A percentile compares a stretch with the other conserved stretches of the same genome.
Conservation (phyloP, 257 asterid genomes). For the Jacaranda copaia region DNA sequence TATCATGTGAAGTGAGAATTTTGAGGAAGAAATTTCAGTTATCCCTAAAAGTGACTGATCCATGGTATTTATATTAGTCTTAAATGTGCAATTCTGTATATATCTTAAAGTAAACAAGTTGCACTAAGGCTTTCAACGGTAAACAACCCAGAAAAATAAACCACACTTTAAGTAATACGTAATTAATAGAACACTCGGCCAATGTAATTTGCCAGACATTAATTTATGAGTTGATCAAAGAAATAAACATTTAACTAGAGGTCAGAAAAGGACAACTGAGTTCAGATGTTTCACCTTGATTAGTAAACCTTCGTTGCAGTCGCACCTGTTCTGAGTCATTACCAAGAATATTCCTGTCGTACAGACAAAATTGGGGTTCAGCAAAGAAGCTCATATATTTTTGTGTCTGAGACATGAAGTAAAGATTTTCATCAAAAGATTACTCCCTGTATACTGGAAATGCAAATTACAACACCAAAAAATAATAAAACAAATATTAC, state of each 20-base stretch:
- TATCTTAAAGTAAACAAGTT: neutral
- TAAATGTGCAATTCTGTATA: neutral
- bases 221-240: conserved; percentile 19
- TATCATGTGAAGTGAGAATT: neutral
- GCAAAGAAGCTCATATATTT: conserved; percentile 21
- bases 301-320: conserved; percentile 61
- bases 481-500: neutral
- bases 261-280: conserved; percentile 32
- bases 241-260: neutral
- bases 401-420: neutral
- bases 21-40: conserved; percentile 2
- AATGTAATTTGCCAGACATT: neutral
- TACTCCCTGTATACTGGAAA: neutral
- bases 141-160: neutral
- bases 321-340: conserved; percentile 62
- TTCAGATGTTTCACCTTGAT: conserved; percentile 59
- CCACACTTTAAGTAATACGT: conserved; percentile 12
- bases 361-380: conserved; percentile 31
- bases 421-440: conserved; percentile 11
- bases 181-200: conserved; percentile 7
- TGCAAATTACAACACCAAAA: neutral
- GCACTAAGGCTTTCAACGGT: neutral
- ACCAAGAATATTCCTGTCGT: conserved; percentile 76
- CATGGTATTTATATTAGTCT: neutral
- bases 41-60: neutral